Conservation (phyloP, 345 rosid genomes). For the Erodium maritimum region DNA sequence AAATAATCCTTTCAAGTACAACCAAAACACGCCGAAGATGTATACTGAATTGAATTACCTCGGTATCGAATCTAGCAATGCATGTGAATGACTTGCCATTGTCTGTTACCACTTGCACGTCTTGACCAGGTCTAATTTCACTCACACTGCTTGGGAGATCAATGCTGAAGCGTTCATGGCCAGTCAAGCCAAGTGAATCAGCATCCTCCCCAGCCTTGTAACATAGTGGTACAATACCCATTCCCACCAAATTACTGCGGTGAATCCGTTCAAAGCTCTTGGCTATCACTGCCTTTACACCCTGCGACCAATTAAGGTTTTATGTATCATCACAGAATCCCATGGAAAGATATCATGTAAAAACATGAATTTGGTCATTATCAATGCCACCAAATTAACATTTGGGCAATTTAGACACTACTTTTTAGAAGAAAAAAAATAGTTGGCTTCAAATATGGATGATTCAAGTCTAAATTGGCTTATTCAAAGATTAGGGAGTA, state of each 20-base stretch:
- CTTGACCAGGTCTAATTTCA: slow-evolving; percentile 82
- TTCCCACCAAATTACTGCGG: slow-evolving; percentile 78
- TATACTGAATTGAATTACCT: slow-evolving; percentile 30
- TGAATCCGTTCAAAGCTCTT: slow-evolving; percentile 90
- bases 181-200: slow-evolving; percentile 61
- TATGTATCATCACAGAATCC: not conserved
- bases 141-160: slow-evolving; percentile 46
- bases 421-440: no score
- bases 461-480: no score
- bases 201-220: slow-evolving; percentile 84
- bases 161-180: slow-evolving; percentile 66
- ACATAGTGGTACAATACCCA: slow-evolving; percentile 77
- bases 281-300: slow-evolving; percentile 82
- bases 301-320: slow-evolving; percentile 30
- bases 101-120: slow-evolving; percentile 53
- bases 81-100: slow-evolving; percentile 66
- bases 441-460: no score
- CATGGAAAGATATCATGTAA: not conserved
- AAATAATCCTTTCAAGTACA: no score
- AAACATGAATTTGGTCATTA: not conserved
- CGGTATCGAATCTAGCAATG: slow-evolving; percentile 62
- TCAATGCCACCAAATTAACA: no score
- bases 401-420: no score
- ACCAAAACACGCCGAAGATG: not conserved
- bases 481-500: no score